A percentile compares a stretch with the other conserved stretches of the same genome.
Conservation (phyloP, 306 rosid genomes). For the Cucurbita ficifolia region DNA sequence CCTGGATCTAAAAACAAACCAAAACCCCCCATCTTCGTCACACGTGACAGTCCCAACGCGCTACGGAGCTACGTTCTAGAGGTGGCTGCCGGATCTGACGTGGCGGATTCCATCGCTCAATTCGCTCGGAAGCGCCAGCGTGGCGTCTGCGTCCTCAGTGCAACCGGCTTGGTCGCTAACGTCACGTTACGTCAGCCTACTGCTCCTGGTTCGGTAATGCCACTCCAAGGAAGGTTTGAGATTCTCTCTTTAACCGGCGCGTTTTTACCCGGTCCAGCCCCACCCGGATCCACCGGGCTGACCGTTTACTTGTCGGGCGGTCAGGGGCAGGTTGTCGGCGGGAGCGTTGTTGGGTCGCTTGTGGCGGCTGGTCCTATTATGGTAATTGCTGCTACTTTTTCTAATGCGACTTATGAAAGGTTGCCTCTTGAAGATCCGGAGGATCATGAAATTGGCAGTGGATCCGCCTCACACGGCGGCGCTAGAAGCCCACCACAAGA, state of each 20-base stretch:
- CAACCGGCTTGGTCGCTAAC: slow-evolving; percentile 78
- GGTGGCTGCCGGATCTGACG: slow-evolving; percentile 74
- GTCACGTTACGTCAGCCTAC: slow-evolving; percentile 78
- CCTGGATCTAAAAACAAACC: slow-evolving; percentile 93
- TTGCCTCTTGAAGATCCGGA: slow-evolving; percentile 82
- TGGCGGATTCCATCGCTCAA: slow-evolving; percentile 69
- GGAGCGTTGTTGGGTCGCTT: slow-evolving; percentile 76
- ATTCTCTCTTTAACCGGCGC: slow-evolving; percentile 72
- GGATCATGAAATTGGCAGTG: slow-evolving; percentile 20
- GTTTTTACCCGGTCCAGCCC: slow-evolving; percentile 80
- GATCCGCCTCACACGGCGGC: slow-evolving; percentile 16
- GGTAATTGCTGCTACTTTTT: slow-evolving; percentile 84
- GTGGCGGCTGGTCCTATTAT: slow-evolving; percentile 89
- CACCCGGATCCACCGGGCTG: slow-evolving; percentile 70
- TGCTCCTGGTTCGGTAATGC: slow-evolving; percentile 66
- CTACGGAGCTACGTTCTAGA: slow-evolving; percentile 86
- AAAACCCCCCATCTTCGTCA: slow-evolving; percentile 81
- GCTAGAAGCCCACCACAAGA: slow-evolving; percentile 36
- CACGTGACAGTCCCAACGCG: slow-evolving; percentile 81
- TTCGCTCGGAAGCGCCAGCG: slow-evolving; percentile 81
- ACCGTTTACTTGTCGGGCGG: slow-evolving; percentile 81
- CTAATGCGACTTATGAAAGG: slow-evolving; percentile 87
- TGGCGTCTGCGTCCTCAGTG: slow-evolving; percentile 88
- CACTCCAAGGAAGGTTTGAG: slow-evolving; percentile 88
- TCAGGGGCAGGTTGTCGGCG: slow-evolving; percentile 85